Conservation (phyloP, 2,329 filamentous ascomycete genomes). For the Kalmusia sp. region DNA sequence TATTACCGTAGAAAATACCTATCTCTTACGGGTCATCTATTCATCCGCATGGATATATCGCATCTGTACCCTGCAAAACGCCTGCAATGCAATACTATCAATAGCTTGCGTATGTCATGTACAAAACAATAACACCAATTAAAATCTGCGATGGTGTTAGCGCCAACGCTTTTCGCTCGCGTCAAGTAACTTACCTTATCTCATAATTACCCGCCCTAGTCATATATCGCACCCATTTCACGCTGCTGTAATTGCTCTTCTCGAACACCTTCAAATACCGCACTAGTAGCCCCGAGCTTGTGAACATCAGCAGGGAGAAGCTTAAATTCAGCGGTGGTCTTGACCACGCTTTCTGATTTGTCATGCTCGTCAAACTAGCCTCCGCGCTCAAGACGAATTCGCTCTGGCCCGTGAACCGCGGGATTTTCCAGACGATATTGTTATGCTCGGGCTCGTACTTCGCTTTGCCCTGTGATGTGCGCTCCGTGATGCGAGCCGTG, state of each 20-base stretch:
- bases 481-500: conserved; percentile 90
- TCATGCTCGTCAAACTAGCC: conserved; percentile 93
- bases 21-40: neutral
- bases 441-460: conserved; percentile 99
- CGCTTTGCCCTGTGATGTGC: conserved; percentile 93
- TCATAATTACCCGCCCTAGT: conserved; percentile 97
- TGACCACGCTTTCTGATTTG: conserved; percentile 96
- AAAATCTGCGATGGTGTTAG: conserved; percentile 9
- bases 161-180: neutral
- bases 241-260: conserved; percentile 98
- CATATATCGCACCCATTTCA: conserved; percentile 99
- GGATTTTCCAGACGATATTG: conserved; percentile 98
- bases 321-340: conserved; percentile 88
- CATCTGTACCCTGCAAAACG: conserved; percentile 15
- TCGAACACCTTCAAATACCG: conserved; percentile 98
- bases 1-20: neutral
- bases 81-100: conserved; percentile 31
- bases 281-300: conserved; percentile 88
- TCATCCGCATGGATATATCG: conserved; percentile 6
- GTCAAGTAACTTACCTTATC: conserved; percentile 69
- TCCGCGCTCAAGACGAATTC: conserved; percentile 96
- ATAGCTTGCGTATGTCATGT: neutral
- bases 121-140: neutral
- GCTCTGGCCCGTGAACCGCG: conserved; percentile 96
- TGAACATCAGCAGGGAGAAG: conserved; percentile 98